phyloP scores from a whole-genome alignment of 2,329 filamentous ascomycete genomes.

The Mariannaea sp. region DNA sequence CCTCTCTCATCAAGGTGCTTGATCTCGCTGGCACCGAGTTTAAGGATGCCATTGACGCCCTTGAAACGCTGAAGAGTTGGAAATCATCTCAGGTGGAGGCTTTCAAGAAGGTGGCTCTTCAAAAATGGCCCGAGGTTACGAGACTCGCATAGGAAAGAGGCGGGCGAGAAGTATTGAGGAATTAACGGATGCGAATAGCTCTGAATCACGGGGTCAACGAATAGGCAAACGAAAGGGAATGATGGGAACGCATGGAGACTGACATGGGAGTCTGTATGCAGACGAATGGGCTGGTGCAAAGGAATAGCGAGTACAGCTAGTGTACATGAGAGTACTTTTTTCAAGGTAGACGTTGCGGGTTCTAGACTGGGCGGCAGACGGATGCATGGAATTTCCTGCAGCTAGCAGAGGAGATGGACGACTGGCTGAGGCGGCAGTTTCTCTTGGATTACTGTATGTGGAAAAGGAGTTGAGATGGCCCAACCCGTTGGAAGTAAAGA shows the following conservation, averaged over 20 bases:
- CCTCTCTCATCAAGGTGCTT: conserved; percentile 65
- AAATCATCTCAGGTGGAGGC: conserved; percentile 53
- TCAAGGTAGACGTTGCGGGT: conserved; percentile 11
- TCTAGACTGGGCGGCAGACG: conserved; percentile 26
- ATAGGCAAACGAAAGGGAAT: neutral
- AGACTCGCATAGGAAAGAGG: conserved; percentile 45
- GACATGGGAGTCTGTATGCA: neutral
- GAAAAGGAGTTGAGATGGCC: too few relatives aligned
- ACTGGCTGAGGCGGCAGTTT: too few relatives aligned
- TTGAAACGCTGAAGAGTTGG: conserved; percentile 54
- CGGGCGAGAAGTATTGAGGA: neutral
- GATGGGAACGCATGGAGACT: neutral
- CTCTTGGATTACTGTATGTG: too few relatives aligned
- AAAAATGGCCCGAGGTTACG: conserved; percentile 58
- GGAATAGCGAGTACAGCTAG: neutral
- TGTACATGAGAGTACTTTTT: too few relatives aligned
- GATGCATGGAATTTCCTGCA: conserved; percentile 29
- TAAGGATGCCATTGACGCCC: conserved; percentile 57
- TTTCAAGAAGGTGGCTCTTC: conserved; percentile 54
- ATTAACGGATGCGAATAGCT: neutral
- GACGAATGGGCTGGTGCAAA: neutral
- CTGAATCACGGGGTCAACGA: neutral
- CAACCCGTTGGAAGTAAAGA: too few relatives aligned
- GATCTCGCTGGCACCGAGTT: conserved; percentile 56
- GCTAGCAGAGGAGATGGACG: too few relatives aligned